Conservation (phyloP, 202 grass and related monocot species). For the Setaria italica region DNA sequence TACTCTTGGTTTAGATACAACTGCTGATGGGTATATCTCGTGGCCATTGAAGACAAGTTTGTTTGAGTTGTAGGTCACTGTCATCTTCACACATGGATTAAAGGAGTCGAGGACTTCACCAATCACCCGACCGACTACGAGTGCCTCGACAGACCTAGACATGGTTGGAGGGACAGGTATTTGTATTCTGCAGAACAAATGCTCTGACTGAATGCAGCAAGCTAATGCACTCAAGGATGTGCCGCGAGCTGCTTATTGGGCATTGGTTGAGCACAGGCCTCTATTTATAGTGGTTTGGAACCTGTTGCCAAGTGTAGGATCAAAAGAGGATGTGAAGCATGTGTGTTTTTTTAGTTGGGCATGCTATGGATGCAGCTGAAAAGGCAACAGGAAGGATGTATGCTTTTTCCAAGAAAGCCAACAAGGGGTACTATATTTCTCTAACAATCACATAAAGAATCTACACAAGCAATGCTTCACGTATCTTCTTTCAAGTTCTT, state of each 20-base stretch:
- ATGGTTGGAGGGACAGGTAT: slow-evolving; percentile 42
- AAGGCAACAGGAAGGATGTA: slow-evolving; percentile 43
- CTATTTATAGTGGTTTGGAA: slow-evolving; percentile 52
- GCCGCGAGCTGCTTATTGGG: slow-evolving; percentile 36
- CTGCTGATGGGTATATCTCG: slow-evolving; percentile 76
- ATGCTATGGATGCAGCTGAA: slow-evolving; percentile 42
- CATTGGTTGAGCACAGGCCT: slow-evolving; percentile 41
- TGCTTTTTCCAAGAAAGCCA: slow-evolving; percentile 46
- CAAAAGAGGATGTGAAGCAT: slow-evolving; percentile 3
- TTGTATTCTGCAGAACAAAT: slow-evolving; percentile 33
- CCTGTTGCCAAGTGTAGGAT: slow-evolving; percentile 24
- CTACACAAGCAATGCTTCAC: slow-evolving; percentile 27
- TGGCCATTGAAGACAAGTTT: slow-evolving; percentile 80
- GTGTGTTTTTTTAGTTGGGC: slow-evolving; percentile 41
- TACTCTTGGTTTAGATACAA: slow-evolving; percentile 65
- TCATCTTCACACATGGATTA: slow-evolving; percentile 77
- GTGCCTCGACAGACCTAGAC: slow-evolving; percentile 72
- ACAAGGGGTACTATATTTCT: slow-evolving; percentile 39
- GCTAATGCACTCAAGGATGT: slow-evolving; percentile 25
- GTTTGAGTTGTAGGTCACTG: slow-evolving; percentile 76
- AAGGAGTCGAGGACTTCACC: slow-evolving; percentile 91
- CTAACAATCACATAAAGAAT: slow-evolving; percentile 29
- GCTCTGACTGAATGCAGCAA: slow-evolving; percentile 32
- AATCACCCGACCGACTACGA: slow-evolving; percentile 75
- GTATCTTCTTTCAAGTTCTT: slow-evolving; percentile 34